Evolutionary conservation across 2,329 filamentous ascomycete species (phyloP), one percentile per base, ranked within the genome.

Genomic region (Zymoseptoria crescenta): DNA sequence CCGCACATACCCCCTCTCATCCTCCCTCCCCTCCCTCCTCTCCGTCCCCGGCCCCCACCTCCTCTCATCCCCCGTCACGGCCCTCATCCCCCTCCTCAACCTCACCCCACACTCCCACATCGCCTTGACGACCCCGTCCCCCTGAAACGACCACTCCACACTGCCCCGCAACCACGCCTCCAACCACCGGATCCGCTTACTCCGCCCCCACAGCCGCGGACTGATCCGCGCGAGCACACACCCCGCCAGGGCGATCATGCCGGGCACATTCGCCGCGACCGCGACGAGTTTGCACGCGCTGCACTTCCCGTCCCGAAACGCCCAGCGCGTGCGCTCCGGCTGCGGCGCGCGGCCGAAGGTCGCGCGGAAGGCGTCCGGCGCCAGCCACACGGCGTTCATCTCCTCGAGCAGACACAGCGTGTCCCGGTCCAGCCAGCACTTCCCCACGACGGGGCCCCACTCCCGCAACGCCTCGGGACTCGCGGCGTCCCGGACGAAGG

Each of bases 101-200:
- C 59, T 56, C 9, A 59, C 54, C 13, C 56, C 62, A 29, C 60
- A 52, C 8, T 57, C 51, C 58, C 58, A 62, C 61, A 62, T 60
- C 0, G 56, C 56, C 45, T 30, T 55, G 2, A 56, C 49, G 4
- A 58, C 35, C 5, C 41, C 53, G 9, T 54, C 13, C 28, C 35
- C 20, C 21, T 28, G 13, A 8, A 49, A 10, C 8, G 19, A 13
- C 28, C 49, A 59, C 41, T 55, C 57, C 4, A 63, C 55, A 19
- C 51, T 49, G 3, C 56, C 57, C 20, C 55, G 56, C 41, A 64
- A 45, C 63, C 62, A 67, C 30, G 59, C 54, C 35, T 65, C 60
- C 49, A 66, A 65, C 53, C 59, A 69, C 30, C 49, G 20, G 3
- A 68, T 60, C n/a, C 69, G 56, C 52, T 65, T 67, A 53, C 66